Percentiles rank a stretch among this genome's conserved stretches.
phyloP scores from a whole-genome alignment of 495 filamentous ascomycete species.

The Venustampulla echinocandica region DNA sequence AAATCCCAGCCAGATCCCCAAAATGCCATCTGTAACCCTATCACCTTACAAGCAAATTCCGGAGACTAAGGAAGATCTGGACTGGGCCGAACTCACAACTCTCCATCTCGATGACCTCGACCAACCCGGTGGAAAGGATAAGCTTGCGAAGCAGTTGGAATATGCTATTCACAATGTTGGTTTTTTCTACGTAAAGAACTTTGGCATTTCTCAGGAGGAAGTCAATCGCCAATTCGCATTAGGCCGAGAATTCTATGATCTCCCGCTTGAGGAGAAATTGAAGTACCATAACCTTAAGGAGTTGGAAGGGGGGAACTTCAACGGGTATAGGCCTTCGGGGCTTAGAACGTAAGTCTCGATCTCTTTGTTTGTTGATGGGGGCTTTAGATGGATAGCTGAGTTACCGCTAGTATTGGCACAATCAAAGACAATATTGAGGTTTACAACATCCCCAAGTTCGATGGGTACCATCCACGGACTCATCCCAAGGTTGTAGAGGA shows the following conservation, averaged over 20 bases:
- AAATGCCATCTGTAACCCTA: no score
- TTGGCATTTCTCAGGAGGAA: slow-evolving; percentile 49
- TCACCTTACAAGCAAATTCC: slow-evolving; percentile 14
- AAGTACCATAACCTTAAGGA: slow-evolving; percentile 34
- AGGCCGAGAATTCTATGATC: slow-evolving; percentile 43
- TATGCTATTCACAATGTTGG: slow-evolving; percentile 48
- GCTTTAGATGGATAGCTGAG: no score
- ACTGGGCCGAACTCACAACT: slow-evolving; percentile 49
- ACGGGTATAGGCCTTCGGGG: no score
- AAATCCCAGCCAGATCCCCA: no score
- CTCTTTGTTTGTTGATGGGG: no score
- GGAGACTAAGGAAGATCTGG: slow-evolving; percentile 25
- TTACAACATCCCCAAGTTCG: slow-evolving; percentile 49
- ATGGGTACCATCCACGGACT: slow-evolving; percentile 34
- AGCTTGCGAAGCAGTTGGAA: slow-evolving; percentile 46
- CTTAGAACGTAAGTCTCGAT: no score
- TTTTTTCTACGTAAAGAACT: slow-evolving; percentile 56
- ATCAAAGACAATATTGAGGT: slow-evolving; percentile 47
- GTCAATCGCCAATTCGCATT: slow-evolving; percentile 52
- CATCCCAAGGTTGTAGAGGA: no score
- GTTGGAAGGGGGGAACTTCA: slow-evolving; percentile 39
- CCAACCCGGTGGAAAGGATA: slow-evolving; percentile 43
- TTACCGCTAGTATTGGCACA: no score
- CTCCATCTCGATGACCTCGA: slow-evolving; percentile 45
- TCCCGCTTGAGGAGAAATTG: slow-evolving; percentile 41